phyloP scores from a whole-genome alignment of 2,329 filamentous ascomycete genomes.

The Exophiala sp. region DNA sequence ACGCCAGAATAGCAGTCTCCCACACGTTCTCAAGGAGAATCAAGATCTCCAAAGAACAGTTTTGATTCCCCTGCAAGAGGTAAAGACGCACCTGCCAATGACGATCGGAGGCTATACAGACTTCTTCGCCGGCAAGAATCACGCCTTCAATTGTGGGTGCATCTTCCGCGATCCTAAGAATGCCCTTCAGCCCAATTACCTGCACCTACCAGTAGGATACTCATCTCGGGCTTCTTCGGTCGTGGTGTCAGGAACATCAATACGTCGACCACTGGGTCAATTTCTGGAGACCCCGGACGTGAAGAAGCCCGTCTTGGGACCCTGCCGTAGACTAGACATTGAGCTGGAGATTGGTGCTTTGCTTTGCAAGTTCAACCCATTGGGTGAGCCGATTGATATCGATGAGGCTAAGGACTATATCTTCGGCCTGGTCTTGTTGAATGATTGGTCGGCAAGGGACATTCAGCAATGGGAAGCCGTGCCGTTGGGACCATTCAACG shows the following conservation, averaged over 20 bases:
- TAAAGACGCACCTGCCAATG: conserved; percentile 55
- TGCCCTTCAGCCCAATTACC: conserved; percentile 9
- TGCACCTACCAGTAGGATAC: conserved; percentile 19
- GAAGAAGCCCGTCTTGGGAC: conserved; percentile 23
- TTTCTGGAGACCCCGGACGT: not conserved
- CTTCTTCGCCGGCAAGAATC: conserved; percentile 40
- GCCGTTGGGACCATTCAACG: conserved; percentile 60
- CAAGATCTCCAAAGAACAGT: not conserved
- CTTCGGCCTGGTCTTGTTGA: conserved; percentile 77
- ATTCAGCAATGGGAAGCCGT: conserved; percentile 11
- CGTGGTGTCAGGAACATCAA: conserved; percentile 62
- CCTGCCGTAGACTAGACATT: conserved; percentile 66
- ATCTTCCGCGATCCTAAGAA: not conserved
- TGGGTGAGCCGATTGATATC: conserved; percentile 62
- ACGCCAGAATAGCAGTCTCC: conserved; percentile 54
- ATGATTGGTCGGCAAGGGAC: conserved; percentile 66
- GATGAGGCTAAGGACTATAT: conserved; percentile 64
- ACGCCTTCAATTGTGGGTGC: conserved; percentile 8
- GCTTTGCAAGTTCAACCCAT: conserved; percentile 59
- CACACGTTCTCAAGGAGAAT: conserved; percentile 53
- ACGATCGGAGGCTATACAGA: conserved; percentile 57
- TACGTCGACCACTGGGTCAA: conserved; percentile 18
- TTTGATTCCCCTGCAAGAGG: conserved; percentile 34
- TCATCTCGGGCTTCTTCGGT: conserved; percentile 60
- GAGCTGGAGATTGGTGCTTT: conserved; percentile 79